Base-by-base conservation (phyloP, 2,329 filamentous ascomycete genomes). In the Fusarium albosuccineum region DNA sequence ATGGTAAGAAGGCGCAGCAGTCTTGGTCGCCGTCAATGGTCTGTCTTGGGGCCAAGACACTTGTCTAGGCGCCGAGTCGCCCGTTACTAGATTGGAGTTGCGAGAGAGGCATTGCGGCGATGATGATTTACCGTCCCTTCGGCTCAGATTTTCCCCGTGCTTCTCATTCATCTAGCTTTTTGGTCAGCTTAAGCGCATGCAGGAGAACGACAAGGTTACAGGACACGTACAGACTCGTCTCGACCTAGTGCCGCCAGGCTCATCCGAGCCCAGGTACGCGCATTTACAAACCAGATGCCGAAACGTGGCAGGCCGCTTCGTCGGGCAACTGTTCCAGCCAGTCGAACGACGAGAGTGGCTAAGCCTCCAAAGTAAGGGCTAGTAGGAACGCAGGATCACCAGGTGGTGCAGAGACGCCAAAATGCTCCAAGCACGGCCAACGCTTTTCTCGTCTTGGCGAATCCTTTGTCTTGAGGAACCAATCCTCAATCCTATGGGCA, bases 21-120 rank as follows among this genome's bases (percentile, higher is more conserved):
- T 46, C 52, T 63, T 56, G 53, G 44, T 67, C 57, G 34, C 40
- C 26, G 42, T 22, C 33, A 22, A 27, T 34, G 26, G 42, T 17
- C 45, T 26, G 11, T 41, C 33, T 26, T 13, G 44, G n/a, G 68
- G 22, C 68, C 62, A 69, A 62, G 68, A 67, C 34, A 30, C 53
- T 70, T 64, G 50, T 53, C 48, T 55, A 49, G 41, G 41, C 55
- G 57, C 67, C 50, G 44, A 70, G 60, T 41, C 33, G n/a, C 30
- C 37, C 22, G 14, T 57, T 55, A 46, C 34, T 11, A 64, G 41
- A 65, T 68, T 65, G 37, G 41, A 53, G 26, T 13, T 26, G 22
- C 22, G 22, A 17, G 39, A 27, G 27, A 44, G 14, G 6, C 40
- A 22, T 45, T 42, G 17, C 17, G 22, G 39, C 29, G 22, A 17